Evolutionary conservation across 495 filamentous ascomycete genomes (phyloP), one percentile per base, ranked within the genome.

Genomic region (Aspergillus avenaceus): DNA sequence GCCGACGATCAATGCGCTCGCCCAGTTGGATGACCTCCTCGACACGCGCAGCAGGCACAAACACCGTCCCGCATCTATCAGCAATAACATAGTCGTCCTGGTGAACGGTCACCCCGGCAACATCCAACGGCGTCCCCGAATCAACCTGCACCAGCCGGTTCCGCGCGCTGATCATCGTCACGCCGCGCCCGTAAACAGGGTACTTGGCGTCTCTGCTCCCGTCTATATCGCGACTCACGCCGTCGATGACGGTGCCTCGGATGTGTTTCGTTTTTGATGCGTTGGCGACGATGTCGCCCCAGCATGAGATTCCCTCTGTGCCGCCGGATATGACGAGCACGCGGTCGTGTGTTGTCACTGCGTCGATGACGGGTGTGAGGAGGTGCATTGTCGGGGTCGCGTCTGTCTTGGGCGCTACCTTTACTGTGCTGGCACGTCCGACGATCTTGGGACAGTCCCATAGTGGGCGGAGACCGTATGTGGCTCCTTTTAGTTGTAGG

Each of bases 401-500:
- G 22, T 54, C 44, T 1, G 51, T 51, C 48, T 57, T 57, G 6
- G 48, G 34, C 18, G 43, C 51, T 8, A 61, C 47, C 49, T 52
- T 49, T 5, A 57, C 54, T 8, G 58, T 61, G 41, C 53, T 56
- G 31, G 54, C 51, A 34, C 54, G 58, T 38, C 58, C 58, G 9
- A 61, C 58, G 14, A 61, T 61, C 34, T 57, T 61, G 3, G 54
- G 51, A 28, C 58, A 61, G 34, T 56, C 45, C 58, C 54, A 61
- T 11, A 61, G 58, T 7, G 58, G 58, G 9, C 19, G 50, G 1
- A 61, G 32, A 40, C 54, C 58, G 18, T 61, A 61, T 12, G 58
- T 57, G 22, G 58, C 51, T 23, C 58, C 54, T 49, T 57, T 47
- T 7, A 61, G 54, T 12, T 26, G 7, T 19, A 61, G 54, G 16